phyloP scores from a whole-genome alignment of 345 rosid species.

The Populus pruinosa region DNA sequence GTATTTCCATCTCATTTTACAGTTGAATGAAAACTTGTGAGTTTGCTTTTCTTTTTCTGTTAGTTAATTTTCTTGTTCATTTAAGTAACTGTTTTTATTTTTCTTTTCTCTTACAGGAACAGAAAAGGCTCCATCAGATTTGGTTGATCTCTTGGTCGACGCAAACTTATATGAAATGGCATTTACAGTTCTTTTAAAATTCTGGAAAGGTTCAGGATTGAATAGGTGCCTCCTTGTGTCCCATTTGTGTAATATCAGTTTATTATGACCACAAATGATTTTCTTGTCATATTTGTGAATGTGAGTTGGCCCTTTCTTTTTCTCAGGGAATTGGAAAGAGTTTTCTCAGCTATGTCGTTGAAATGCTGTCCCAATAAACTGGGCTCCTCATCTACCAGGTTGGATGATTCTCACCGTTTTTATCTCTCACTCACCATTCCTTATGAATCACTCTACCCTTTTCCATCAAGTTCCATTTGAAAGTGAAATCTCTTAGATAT shows the following conservation, averaged over 20 bases:
- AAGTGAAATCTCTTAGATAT: not conserved
- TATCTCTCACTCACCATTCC: not conserved
- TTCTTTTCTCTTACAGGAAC: conserved; percentile 38
- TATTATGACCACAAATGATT: conserved; percentile 5
- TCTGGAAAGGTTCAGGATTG: conserved; percentile 72
- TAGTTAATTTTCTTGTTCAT: not conserved
- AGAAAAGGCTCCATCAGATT: conserved; percentile 53
- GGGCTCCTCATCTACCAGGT: conserved; percentile 46
- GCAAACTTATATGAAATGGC: conserved; percentile 78
- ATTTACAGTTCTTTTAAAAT: conserved; percentile 70
- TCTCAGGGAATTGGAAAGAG: conserved; percentile 76
- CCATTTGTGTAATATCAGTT: conserved; percentile 9
- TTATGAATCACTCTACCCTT: not conserved
- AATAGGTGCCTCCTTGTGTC: conserved; percentile 45
- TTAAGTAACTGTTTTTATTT: conserved; percentile 2
- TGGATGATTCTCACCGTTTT: not conserved
- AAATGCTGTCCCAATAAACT: conserved; percentile 70
- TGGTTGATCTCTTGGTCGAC: conserved; percentile 77
- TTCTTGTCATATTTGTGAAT: conserved; percentile 11
- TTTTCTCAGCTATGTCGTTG: conserved; percentile 68
- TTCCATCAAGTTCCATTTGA: not conserved
- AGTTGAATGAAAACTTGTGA: not conserved
- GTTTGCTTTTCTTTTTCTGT: not conserved
- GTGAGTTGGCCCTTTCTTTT: conserved; percentile 16
- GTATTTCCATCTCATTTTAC: not conserved